Conservation (phyloP, 306 rosid genomes). For the Malus orientalis region DNA sequence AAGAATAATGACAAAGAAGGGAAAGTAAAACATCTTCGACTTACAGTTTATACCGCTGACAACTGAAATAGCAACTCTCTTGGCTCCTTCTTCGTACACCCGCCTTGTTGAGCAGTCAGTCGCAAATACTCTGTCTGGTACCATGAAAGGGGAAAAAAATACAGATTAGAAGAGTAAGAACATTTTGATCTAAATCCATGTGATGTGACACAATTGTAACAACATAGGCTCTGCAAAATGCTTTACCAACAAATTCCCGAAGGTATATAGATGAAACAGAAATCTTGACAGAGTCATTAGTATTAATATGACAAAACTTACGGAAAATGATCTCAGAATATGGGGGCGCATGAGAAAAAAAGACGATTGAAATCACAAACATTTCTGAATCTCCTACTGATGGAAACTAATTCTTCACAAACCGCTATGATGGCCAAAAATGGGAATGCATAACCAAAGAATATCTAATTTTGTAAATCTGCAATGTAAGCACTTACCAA, state of each 20-base stretch:
- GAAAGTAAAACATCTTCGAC: slow-evolving; percentile 33
- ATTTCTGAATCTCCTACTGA: background rate
- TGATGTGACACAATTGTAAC: slow-evolving; percentile 1
- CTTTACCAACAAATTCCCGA: slow-evolving; percentile 1
- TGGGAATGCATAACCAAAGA: background rate
- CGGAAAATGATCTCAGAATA: background rate
- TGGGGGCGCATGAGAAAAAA: background rate
- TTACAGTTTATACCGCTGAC: slow-evolving; percentile 87
- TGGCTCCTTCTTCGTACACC: slow-evolving; percentile 90
- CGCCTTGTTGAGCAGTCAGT: slow-evolving; percentile 66
- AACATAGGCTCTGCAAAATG: slow-evolving; percentile 2
- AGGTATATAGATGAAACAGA: background rate
- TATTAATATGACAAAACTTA: background rate
- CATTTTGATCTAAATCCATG: slow-evolving; percentile 6
- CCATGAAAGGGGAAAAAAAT: slow-evolving; percentile 17
- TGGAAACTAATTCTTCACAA: background rate
- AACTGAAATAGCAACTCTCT: slow-evolving; percentile 86
- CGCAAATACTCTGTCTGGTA: slow-evolving; percentile 78
- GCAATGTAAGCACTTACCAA: slow-evolving; percentile 48
- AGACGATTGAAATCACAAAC: background rate
- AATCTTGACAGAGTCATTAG: slow-evolving; percentile 1
- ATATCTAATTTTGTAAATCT: background rate
- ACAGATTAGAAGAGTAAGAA: slow-evolving; percentile 18
- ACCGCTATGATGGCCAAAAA: background rate
- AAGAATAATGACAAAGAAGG: background rate